Evolutionary conservation across 371 early-diverging fungal genomes (phyloP).

Genomic region (Mucor velutinosus): DNA sequence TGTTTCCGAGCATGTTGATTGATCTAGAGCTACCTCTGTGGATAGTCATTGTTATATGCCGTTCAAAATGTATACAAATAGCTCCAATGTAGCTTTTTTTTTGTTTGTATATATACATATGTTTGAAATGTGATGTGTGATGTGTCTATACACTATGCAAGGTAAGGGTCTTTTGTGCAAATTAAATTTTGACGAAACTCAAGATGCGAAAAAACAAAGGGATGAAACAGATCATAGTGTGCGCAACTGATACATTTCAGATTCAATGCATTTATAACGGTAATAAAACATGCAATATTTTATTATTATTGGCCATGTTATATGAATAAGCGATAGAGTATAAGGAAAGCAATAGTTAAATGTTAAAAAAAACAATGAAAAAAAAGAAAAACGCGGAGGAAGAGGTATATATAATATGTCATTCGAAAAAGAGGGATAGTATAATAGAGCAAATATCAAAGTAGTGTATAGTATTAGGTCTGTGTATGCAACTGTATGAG

Average conservation of each 20-base stretch:
- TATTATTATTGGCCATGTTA: background rate
- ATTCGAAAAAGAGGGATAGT: background rate
- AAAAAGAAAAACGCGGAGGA: background rate
- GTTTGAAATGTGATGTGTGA: background rate
- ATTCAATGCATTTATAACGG: background rate
- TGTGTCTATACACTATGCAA: background rate
- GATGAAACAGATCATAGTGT: background rate
- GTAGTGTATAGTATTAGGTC: background rate
- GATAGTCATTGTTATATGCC: background rate
- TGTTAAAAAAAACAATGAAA: background rate
- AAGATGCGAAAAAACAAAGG: background rate
- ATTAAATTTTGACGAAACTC: background rate
- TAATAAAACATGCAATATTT: background rate
- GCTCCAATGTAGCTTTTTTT: background rate
- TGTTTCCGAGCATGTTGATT: background rate
- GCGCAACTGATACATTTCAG: background rate
- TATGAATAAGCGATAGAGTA: background rate
- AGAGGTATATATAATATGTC: background rate
- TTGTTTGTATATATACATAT: background rate
- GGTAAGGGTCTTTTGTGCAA: background rate
- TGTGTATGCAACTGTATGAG: background rate
- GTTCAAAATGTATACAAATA: background rate
- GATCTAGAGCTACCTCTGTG: background rate
- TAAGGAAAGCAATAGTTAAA: background rate
- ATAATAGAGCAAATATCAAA: background rate